These are phyloP conservation scores for Papiliotrema terrestris DNA, from an alignment of 1,284 basidiomycete species.

Conservation along the genomic window DNA sequence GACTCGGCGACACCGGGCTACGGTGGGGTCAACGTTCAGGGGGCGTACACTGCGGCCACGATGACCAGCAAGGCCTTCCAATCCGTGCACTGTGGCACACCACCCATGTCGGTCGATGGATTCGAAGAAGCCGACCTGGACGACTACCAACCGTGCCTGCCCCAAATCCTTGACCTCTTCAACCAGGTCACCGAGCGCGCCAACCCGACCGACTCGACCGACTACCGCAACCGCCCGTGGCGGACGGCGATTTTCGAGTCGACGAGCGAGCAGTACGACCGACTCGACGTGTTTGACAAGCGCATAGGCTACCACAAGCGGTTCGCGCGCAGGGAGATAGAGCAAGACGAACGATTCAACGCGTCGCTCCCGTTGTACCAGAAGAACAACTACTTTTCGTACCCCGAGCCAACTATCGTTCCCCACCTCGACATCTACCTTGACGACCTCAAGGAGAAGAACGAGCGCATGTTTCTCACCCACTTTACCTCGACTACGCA, in stretches of 20 bases:
- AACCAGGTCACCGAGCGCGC: background rate
- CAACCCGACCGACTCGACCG: background rate
- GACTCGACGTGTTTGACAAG: background rate
- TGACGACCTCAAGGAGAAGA: constrained; percentile 1
- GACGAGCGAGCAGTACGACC: constrained; percentile 1
- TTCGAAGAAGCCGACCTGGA: background rate
- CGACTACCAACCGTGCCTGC: constrained; percentile 8
- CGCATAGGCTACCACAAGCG: background rate
- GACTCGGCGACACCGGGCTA: background rate
- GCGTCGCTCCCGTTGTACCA: background rate
- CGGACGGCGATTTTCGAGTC: background rate
- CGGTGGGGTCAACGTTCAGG: background rate
- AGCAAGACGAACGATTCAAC: background rate
- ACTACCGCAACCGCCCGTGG: background rate
- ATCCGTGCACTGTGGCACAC: background rate
- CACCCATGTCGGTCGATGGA: background rate
- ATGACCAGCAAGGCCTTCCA: background rate
- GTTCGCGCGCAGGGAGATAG: background rate
- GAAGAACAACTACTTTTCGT: constrained; percentile 8
- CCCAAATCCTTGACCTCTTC: constrained; percentile 2
- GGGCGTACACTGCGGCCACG: background rate
- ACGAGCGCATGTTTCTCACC: constrained; percentile 2
- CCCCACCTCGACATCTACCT: constrained; percentile 7
- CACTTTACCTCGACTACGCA: constrained; percentile 8
- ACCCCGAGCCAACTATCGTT: constrained; percentile 4